phyloP scores from a whole-genome alignment of 257 asterid genomes.

The Verbascum thapsus region DNA sequence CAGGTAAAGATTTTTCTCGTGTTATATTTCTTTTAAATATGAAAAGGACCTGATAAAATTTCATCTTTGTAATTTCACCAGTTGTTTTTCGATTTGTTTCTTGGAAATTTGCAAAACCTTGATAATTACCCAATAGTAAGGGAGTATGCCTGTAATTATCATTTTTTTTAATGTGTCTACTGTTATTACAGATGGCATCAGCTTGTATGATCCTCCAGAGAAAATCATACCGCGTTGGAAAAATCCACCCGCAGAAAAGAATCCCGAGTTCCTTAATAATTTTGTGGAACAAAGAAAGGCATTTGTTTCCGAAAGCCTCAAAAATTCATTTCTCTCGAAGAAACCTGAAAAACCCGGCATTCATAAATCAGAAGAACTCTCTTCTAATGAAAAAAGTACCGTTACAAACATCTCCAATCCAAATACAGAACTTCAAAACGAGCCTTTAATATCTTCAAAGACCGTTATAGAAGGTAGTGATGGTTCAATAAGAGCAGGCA shows the following conservation, averaged over 20 bases:
- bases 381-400: slow-evolving; percentile 36
- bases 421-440: slow-evolving; percentile 29
- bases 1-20: slow-evolving; percentile 56
- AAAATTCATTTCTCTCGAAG: slow-evolving; percentile 42
- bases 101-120: no score
- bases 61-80: no score
- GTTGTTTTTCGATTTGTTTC: no score
- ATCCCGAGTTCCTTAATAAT: slow-evolving; percentile 62
- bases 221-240: slow-evolving; percentile 92
- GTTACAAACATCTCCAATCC: slow-evolving; percentile 31
- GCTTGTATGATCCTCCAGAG: slow-evolving; percentile 85
- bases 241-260: slow-evolving; percentile 71
- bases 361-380: slow-evolving; percentile 44
- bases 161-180: slow-evolving; percentile 20
- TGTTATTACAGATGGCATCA: slow-evolving; percentile 71
- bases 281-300: slow-evolving; percentile 47
- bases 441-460: slow-evolving; percentile 51
- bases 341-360: slow-evolving; percentile 29
- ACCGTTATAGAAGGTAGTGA: slow-evolving; percentile 87
- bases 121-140: no score
- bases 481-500: slow-evolving; percentile 78
- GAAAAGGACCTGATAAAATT: no score
- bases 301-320: slow-evolving; percentile 41
- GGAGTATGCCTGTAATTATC: no score
- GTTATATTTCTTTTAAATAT: slow-evolving; percentile 11